A percentile compares a stretch with the other conserved stretches of the same genome.
Evolutionary conservation across 179 eudicot species (phyloP).

Genomic region (Carnegiea gigantea): DNA sequence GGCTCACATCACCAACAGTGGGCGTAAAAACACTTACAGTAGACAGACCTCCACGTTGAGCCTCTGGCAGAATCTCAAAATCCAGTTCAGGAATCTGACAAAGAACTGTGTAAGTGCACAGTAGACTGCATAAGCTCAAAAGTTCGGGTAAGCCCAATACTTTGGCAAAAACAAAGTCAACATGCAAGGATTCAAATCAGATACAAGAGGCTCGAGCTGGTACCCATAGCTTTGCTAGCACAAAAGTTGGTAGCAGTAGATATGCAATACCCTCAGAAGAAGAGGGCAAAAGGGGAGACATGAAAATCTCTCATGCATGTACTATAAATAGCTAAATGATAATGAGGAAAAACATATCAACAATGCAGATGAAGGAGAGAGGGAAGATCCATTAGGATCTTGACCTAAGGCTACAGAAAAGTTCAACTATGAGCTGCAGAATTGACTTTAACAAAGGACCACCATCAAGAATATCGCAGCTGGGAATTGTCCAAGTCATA

Average conservation of each 20-base stretch:
- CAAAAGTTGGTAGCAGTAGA: neutral
- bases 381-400: no score
- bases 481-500: neutral
- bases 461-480: neutral
- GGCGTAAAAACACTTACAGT: constrained; percentile 54
- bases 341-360: neutral
- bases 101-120: constrained; percentile 17
- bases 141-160: neutral
- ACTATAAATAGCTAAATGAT: no score
- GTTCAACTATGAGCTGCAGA: neutral
- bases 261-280: neutral
- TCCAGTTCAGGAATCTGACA: constrained; percentile 88
- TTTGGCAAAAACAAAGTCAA: neutral
- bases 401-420: neutral
- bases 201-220: neutral
- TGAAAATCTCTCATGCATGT: neutral
- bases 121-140: neutral
- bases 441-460: neutral
- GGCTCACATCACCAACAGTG: neutral
- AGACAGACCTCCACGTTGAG: constrained; percentile 93
- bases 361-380: no score
- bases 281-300: neutral
- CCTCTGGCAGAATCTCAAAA: constrained; percentile 95
- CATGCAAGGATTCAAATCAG: neutral
- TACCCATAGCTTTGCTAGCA: neutral